Evolutionary conservation across 2,329 filamentous ascomycete species (phyloP), one percentile per base, ranked within the genome.

Genomic region (Fusarium pseudonygamai): DNA sequence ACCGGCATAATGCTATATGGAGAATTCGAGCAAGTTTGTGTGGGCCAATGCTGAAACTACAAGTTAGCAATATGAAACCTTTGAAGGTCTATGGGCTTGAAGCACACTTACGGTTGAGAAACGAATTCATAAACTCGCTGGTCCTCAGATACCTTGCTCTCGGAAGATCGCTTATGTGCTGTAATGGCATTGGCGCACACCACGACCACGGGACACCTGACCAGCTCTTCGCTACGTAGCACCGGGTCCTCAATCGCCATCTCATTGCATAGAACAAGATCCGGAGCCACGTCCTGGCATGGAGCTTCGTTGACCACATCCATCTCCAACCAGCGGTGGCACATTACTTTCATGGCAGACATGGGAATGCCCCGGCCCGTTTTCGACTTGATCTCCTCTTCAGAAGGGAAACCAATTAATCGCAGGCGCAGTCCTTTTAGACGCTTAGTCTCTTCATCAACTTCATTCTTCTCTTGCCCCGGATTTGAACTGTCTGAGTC

Each of bases 1-100:
- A 81, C 18, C 78, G 69, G 10, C 72, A 67, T 37, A 79, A 76
- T 6, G 75, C 78, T 24, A 78, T 65, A 10, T 76, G 63, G 13
- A 84, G 72, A 7, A 79, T 76, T 32, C 80, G 80, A 6, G 80
- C 81, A 7, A 84, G 73, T 62, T 83, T 84, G n/a, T 81, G 79
- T 12, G 82, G 82, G 0, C 82, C 82, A 13, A 82, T 76, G 7
- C 81, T 60, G 37, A 71, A 22, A 66, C 14, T 15, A 20, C 7
- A n/a, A 37, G 37, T 57, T 55, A 64, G 28, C 37, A 42, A 28
- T 7, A 5, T 42, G 26, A 18, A 28, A 15, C 20, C 7, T 28
- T 15, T 8, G 32, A 30, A 34, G 22, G 6, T 20, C 24, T 50
- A 7, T 1, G 36, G n/a, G 36, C 4, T 11, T 6, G 15, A 6